These are phyloP conservation scores for Claviceps lovelessii DNA, from an alignment of 2,329 filamentous ascomycete species.

Conservation along the genomic window DNA sequence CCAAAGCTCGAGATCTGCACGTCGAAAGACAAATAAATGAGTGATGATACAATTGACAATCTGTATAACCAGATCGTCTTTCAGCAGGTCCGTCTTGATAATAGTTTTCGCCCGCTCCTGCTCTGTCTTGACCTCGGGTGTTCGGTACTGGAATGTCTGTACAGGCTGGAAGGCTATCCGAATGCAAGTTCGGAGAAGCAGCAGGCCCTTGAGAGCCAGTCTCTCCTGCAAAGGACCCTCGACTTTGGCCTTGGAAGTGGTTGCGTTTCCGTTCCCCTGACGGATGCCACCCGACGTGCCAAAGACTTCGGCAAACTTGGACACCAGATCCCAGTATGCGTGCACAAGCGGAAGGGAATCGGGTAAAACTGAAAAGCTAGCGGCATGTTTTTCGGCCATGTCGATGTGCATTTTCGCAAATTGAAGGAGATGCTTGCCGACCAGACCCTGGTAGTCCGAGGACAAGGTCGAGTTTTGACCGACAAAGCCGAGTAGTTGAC, in stretches of 20 bases:
- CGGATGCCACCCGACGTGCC: slow-evolving; percentile 44
- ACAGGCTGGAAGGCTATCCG: slow-evolving; percentile 71
- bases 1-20: slow-evolving; percentile 79
- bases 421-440: slow-evolving; percentile 81
- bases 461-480: slow-evolving; percentile 41
- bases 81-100: slow-evolving; percentile 62
- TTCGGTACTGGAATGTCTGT: slow-evolving; percentile 73
- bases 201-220: slow-evolving; percentile 66
- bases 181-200: slow-evolving; percentile 68
- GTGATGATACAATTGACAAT: slow-evolving; percentile 77
- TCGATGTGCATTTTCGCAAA: slow-evolving; percentile 83
- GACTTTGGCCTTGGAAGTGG: slow-evolving; percentile 32
- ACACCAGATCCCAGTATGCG: slow-evolving; percentile 74
- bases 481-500: slow-evolving; percentile 55
- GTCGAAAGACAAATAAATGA: slow-evolving; percentile 75
- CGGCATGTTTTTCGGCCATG: slow-evolving; percentile 66
- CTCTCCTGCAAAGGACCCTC: slow-evolving; percentile 59
- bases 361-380: slow-evolving; percentile 70
- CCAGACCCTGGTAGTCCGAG: slow-evolving; percentile 39
- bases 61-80: slow-evolving; percentile 59
- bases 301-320: slow-evolving; percentile 62
- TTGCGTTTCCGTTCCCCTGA: slow-evolving; percentile 24
- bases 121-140: slow-evolving; percentile 60
- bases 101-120: slow-evolving; percentile 53
- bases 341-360: slow-evolving; percentile 63